Evolutionary conservation across 1,139 yeast species (phyloP), one percentile per base, ranked within the genome.

Genomic region (Nakaseomyces uthaithaninus): DNA sequence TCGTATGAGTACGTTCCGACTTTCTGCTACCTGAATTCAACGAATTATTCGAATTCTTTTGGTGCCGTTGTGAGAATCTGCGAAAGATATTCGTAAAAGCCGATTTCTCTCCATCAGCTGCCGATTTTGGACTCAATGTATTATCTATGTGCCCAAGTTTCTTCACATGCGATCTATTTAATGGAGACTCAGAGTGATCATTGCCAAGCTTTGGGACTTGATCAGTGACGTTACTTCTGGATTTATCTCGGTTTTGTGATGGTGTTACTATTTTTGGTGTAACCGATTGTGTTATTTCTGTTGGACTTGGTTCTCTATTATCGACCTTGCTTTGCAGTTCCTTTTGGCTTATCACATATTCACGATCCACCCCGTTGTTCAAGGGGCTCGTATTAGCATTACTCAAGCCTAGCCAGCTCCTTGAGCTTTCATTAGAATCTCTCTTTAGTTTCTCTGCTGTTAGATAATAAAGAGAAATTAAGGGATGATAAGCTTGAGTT

Each of bases 401-500:
- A 11, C 22, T 28, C 11, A 28, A 6, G 9, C 33, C 33, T 15
- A 28, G 11, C 48, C 44, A 12, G 42, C 43, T 20, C 38, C 42
- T 33, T 40, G 46, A 27, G 42, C 43, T 22, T 46, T 45, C 16
- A 27, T 38, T 7, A 41, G 42, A 17, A 37, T 45, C 25, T 11
- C 33, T 27, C 14, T 31, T 45, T 45, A 68, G 59, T 84, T 79
- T 80, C 63, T 91, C 98, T 43, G 74, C 77, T 17, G 87, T 94
- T 52, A 91, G 69, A 57, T 74, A 80, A 59, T 91, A 91, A 23
- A 89, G 78, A 2, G 95, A 85, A 11, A 89, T 64, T 49, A 89
- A 68, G 0, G 98, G 97, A 60, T 89, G 95, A 62, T 74, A 91
- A 0, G 91, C 94, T 40, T 75, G 71, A 0, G 94, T 83, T n/a